Evolutionary conservation across 805 yeast genomes (phyloP).

Genomic region (Deakozyma indianensis): DNA sequence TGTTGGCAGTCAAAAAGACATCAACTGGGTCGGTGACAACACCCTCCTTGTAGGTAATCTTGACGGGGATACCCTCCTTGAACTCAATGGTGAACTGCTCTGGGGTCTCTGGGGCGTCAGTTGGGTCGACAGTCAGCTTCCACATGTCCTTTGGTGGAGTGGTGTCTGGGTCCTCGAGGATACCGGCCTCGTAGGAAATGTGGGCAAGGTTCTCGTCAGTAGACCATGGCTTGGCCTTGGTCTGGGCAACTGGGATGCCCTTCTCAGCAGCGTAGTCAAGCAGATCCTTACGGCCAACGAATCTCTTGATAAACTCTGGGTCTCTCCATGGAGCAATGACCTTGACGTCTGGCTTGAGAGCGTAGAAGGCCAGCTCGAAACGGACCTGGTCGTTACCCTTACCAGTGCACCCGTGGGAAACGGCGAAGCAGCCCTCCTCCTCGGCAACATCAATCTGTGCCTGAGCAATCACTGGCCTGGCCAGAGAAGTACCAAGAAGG

Average conservation of each 20-base stretch:
- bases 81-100: conserved; percentile 77
- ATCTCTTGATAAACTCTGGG: conserved; percentile 85
- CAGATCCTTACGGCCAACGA: conserved; percentile 95
- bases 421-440: conserved; percentile 96
- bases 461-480: conserved; percentile 97
- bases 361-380: conserved; percentile 93
- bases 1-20: conserved; percentile 81
- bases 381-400: conserved; percentile 99
- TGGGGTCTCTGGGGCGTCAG: conserved; percentile 87
- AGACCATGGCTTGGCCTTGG: conserved; percentile 99
- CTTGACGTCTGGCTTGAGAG: conserved; percentile 90
- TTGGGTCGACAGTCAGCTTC: conserved; percentile 94
- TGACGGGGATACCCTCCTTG: conserved; percentile 76
- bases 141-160: conserved; percentile 99
- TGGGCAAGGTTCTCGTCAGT: conserved; percentile 99
- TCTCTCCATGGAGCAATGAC: conserved; percentile 99
- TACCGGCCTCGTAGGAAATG: conserved; percentile 98
- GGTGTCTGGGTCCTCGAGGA: conserved; percentile 94
- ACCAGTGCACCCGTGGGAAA: conserved; percentile 98
- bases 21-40: conserved; percentile 78
- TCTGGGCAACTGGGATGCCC: conserved; percentile 89
- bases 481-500: conserved; percentile 91
- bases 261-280: conserved; percentile 87
- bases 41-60: conserved; percentile 51
- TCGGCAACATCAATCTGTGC: conserved; percentile 97